phyloP scores from a whole-genome alignment of 306 rosid species.

The Begonia peltatifolia region DNA sequence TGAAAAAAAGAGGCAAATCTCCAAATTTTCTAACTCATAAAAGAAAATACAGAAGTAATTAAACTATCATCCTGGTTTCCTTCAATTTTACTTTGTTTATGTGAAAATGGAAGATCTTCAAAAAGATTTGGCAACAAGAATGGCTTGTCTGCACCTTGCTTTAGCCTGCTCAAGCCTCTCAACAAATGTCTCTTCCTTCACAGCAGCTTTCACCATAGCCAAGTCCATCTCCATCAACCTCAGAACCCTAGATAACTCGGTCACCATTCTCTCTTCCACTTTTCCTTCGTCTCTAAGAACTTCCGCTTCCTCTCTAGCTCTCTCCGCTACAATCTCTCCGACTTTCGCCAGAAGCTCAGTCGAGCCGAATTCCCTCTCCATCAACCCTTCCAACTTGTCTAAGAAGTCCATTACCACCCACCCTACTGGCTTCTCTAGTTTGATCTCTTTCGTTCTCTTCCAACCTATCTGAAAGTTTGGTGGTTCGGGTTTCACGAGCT shows the following conservation, averaged over 20 bases:
- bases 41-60: too few relatives aligned
- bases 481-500: conserved; percentile 41
- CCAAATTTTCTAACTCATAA: too few relatives aligned
- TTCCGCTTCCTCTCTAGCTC: conserved; percentile 84
- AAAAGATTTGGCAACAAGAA: conserved; percentile 76
- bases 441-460: conserved; percentile 80
- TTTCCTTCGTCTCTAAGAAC: conserved; percentile 62
- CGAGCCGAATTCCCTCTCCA: conserved; percentile 73
- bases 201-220: conserved; percentile 80
- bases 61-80: too few relatives aligned
- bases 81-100: too few relatives aligned
- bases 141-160: conserved; percentile 96
- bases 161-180: conserved; percentile 74
- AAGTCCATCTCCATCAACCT: conserved; percentile 83
- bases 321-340: conserved; percentile 79
- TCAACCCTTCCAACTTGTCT: conserved; percentile 63
- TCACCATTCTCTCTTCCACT: conserved; percentile 85
- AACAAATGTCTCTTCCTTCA: conserved; percentile 60
- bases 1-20: too few relatives aligned
- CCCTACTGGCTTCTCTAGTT: conserved; percentile 63
- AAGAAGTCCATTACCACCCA: conserved; percentile 63
- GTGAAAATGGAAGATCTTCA: conserved; percentile 7
- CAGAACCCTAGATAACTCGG: conserved; percentile 71
- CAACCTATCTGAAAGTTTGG: conserved; percentile 78
- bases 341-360: conserved; percentile 53